Evolutionary conservation across 2,329 filamentous ascomycete species (phyloP).

Genomic region (Aspergillus pseudoviridinutans): DNA sequence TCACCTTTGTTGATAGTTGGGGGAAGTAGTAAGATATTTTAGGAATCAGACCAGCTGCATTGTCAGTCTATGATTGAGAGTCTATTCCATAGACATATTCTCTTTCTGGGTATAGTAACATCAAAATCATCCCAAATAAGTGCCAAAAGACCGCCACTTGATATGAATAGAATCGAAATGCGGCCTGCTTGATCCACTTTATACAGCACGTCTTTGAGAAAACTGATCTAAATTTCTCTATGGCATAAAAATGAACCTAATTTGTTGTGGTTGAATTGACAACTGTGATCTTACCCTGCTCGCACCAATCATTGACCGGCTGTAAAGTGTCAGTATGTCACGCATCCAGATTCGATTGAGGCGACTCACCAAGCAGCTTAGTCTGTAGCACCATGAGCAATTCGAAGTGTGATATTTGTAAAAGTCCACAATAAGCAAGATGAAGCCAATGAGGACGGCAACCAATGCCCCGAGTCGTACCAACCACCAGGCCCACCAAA

Average conservation of each 20-base stretch:
- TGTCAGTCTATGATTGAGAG: background rate
- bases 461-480: constrained; percentile 74
- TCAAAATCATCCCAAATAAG: background rate
- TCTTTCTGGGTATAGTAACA: background rate
- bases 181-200: background rate
- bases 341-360: background rate
- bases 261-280: background rate
- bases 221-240: background rate
- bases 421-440: constrained; percentile 85
- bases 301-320: constrained; percentile 45
- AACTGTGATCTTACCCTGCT: constrained; percentile 31
- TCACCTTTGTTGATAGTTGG: background rate
- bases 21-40: background rate
- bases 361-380: constrained; percentile 81
- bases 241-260: background rate
- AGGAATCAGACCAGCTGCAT: background rate
- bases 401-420: constrained; percentile 67
- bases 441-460: constrained; percentile 77
- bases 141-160: background rate
- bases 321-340: constrained; percentile 17
- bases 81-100: background rate
- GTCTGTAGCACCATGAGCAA: constrained; percentile 91
- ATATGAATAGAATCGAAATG: no score
- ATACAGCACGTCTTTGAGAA: background rate
- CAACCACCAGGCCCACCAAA: constrained; percentile 99